Evolutionary conservation across 2,329 filamentous ascomycete genomes (phyloP), one percentile per base, ranked within the genome.

Genomic region (Plectosphaerella plurivora): DNA sequence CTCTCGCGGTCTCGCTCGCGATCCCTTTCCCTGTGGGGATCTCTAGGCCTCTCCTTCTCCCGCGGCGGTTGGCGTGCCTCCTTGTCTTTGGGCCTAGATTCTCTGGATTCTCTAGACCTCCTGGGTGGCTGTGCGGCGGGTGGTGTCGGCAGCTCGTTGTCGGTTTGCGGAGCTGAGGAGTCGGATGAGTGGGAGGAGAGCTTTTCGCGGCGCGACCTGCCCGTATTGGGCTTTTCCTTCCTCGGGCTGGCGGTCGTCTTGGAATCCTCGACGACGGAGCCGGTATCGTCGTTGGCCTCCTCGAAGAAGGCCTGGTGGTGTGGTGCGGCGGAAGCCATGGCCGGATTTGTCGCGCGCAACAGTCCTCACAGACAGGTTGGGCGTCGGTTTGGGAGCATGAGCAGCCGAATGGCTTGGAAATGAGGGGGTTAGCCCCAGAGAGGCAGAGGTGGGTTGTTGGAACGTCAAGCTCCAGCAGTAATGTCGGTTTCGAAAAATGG

Each of bases 261-360:
- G 18, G 69, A 70, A 45, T 64, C 68, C 49, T 68, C 64, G 16
- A 71, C 62, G 36, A 70, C 64, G 51, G 73, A 74, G 41, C 71
- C 76, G 12, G 70, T 67, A 49, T 81, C 77, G 59, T 81, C 77
- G 60, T 81, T 76, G 46, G 68, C 75, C 52, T 81, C 79, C 63
- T 82, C 73, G 53, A 79, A 69, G 62, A 73, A 74, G 53, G 73
- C 72, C 51, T 74, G 67, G 59, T 67, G 60, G 54, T 54, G 57
- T 49, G 55, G 59, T 58, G 66, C 63, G 60, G 57, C 58, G 60
- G 62, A 62, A 52, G 75, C 68, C 77, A 81, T 81, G 63, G 62
- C 67, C 65, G 57, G 55, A 47, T 55, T 50, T 48, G 57, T 44
- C 36, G 51, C 47, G 51, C 48, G 56, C 49, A n/a, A 22, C 3